phyloP scores from a whole-genome alignment of 2,329 filamentous ascomycete genomes.

The Aspergillus eucalypticola region DNA sequence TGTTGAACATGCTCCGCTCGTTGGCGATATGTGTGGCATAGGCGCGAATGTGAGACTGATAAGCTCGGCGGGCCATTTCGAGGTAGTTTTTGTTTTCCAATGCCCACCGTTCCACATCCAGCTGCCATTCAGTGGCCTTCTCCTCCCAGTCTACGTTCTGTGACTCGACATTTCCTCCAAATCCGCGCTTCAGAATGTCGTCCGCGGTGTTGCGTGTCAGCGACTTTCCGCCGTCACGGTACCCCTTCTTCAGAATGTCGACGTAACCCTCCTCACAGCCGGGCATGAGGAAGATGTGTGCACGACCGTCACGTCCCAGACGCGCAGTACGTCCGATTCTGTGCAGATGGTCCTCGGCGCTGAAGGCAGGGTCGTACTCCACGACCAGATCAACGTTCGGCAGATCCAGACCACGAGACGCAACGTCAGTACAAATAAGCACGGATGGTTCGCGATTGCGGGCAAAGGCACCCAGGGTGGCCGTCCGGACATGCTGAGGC shows the following conservation, averaged over 20 bases:
- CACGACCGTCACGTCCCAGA: constrained; percentile 83
- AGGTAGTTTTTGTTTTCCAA: constrained; percentile 67
- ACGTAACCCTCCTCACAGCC: constrained; percentile 93
- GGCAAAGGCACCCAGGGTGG: constrained; percentile 79
- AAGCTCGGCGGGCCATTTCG: constrained; percentile 80
- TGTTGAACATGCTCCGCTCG: constrained; percentile 86
- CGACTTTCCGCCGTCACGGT: constrained; percentile 63
- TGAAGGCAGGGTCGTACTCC: constrained; percentile 95
- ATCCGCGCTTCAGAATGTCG: constrained; percentile 67
- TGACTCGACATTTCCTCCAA: constrained; percentile 48
- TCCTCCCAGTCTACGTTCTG: constrained; percentile 61
- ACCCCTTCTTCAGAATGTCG: constrained; percentile 70
- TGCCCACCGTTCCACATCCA: constrained; percentile 67
- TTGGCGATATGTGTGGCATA: constrained; percentile 91
- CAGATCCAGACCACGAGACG: constrained; percentile 91
- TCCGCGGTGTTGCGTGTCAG: constrained; percentile 64
- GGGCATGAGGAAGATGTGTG: constrained; percentile 84
- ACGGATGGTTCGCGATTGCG: constrained; percentile 73
- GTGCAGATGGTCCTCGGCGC: constrained; percentile 89
- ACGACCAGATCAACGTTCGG: constrained; percentile 93
- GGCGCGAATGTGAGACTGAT: constrained; percentile 87
- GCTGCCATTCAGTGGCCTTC: constrained; percentile 66
- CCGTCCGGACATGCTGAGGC: constrained; percentile 80
- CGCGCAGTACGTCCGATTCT: constrained; percentile 92
- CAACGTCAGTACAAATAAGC: constrained; percentile 91